Base-by-base conservation (phyloP, 257 asterid genomes). In the Nicotiana benthamiana region DNA sequence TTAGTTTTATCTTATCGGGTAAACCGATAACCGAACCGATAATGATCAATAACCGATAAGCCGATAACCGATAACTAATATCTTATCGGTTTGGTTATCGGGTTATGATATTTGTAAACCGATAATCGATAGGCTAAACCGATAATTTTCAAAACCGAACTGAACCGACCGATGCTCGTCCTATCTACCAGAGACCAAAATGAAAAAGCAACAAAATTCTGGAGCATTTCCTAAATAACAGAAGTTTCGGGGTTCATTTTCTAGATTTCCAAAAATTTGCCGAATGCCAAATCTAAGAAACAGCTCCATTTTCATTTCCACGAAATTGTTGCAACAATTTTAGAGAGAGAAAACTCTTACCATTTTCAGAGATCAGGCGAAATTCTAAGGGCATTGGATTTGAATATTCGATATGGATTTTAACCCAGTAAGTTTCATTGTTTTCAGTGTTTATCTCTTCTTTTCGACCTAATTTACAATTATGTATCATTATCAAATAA, bases 391-490 rank as follows among this genome's bases (percentile, higher is more conserved):
- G 24, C 54, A 48, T 59, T 74, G 28, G 26, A 52, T 28, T 34
- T 8, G 70, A 53, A 48, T 24, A 54, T 53, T 26, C 13, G 36
- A 48, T 24, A 80, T 84, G 84, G 84, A 84, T 84, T 82, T 77
- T 28, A 75, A 75, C 28, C 81, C 86, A 54, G 86, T 84, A 80
- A 84, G 82, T 27, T 3, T 11, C 22, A 43, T 75, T 24, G 0
- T 46, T 65, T 80, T 27, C 24, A 34, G 18, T 62, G 11, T 30
- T 3, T 27, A 11, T 34, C 15, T 56, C 63, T 9, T 5, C 32
- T 1, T 4, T 6, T 12, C 34, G 17, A 11, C 5, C 10, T 77
- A 27, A 12, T 30, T 66, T 43, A 2, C 60, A 54, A 79, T 30
- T 13, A 52, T 60, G 61, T 10, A 18, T 67, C 30, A 24, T 64